Evolutionary conservation across 2,329 filamentous ascomycete genomes (phyloP), one percentile per base, ranked within the genome.

Genomic region (Aquanectria penicillioides): DNA sequence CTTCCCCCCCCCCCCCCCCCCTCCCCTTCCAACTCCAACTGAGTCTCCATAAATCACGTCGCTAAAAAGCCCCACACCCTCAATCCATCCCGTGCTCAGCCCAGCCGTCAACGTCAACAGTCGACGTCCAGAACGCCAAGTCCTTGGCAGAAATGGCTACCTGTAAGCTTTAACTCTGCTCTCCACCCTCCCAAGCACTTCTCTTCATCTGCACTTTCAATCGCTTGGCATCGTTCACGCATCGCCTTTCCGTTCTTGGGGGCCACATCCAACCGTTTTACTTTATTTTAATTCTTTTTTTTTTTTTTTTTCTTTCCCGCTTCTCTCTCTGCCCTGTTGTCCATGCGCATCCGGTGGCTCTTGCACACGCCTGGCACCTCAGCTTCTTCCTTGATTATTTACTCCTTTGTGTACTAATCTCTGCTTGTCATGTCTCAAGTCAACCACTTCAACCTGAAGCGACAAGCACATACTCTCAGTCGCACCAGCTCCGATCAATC

Each of bases 401-500:
- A 12, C 41, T 28, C 29, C 34, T 48, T 6, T 37, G 7, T 4
- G 17, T 22, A 36, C 34, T 47, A 50, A 44, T 44, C 26, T 50
- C 15, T 59, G 31, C 18, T 52, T 52, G 12, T 31, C 51, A 56
- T 58, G 55, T 28, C 55, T 43, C 48, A 71, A 83, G 81, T 81
- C 75, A 83, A 83, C 63, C 71, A 75, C 36, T 79, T 75, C 65
- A 73, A 71, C 49, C 76, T 79, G 61, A 83, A 79, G 73, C 75
- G 77, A 58, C 71, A 74, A 56, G 81, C 81, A 57, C 78, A 80
- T 58, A 73, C 62, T 18, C 67, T 81, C 37, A 78, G 79, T 47
- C 77, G 80, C 54, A 70, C 75, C 29, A 73, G 73, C 51, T 63
- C 69, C 46, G 74, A 77, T 53, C 73, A 77, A 18, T 66, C 69